These are phyloP conservation scores for Achaetomium macrosporum DNA, from an alignment of 2,329 filamentous ascomycete species.

Conservation along the genomic window DNA sequence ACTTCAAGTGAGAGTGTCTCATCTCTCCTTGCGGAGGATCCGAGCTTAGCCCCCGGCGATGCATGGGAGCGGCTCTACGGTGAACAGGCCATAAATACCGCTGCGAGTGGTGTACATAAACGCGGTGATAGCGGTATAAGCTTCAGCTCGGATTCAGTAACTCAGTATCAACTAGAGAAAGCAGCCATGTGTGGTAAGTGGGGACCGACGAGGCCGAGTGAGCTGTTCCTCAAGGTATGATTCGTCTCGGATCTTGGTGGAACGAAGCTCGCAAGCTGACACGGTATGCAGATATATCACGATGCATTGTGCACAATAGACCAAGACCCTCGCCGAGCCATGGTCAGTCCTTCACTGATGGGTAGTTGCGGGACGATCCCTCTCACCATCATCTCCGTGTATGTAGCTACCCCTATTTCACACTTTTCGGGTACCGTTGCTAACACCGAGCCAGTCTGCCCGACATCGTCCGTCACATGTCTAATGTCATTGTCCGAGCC, in stretches of 20 bases:
- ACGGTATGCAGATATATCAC: constrained; percentile 51
- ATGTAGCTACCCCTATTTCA: constrained; percentile 16
- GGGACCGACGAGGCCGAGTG: constrained; percentile 56
- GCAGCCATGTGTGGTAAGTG: constrained; percentile 61
- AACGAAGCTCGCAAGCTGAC: constrained; percentile 1
- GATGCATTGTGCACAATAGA: constrained; percentile 55
- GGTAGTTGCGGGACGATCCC: constrained; percentile 56
- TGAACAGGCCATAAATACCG: constrained; percentile 20
- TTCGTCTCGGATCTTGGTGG: neutral
- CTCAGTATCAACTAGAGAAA: constrained; percentile 42
- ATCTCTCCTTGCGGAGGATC: constrained; percentile 49
- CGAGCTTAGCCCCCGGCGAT: constrained; percentile 45
- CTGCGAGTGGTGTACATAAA: constrained; percentile 18
- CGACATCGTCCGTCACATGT: constrained; percentile 68
- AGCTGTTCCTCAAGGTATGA: constrained; percentile 57
- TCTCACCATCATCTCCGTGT: constrained; percentile 61
- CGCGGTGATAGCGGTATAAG: neutral
- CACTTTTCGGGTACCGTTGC: neutral
- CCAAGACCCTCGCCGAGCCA: constrained; percentile 43
- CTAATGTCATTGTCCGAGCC: constrained; percentile 68
- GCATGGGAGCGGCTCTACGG: constrained; percentile 53
- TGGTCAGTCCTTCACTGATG: constrained; percentile 48
- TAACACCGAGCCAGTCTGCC: constrained; percentile 40
- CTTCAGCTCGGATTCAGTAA: constrained; percentile 13
- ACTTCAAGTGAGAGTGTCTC: constrained; percentile 50